These are phyloP conservation scores for Suaeda aralocaspica DNA, from an alignment of 148 eudicot species.

Conservation along the genomic window DNA sequence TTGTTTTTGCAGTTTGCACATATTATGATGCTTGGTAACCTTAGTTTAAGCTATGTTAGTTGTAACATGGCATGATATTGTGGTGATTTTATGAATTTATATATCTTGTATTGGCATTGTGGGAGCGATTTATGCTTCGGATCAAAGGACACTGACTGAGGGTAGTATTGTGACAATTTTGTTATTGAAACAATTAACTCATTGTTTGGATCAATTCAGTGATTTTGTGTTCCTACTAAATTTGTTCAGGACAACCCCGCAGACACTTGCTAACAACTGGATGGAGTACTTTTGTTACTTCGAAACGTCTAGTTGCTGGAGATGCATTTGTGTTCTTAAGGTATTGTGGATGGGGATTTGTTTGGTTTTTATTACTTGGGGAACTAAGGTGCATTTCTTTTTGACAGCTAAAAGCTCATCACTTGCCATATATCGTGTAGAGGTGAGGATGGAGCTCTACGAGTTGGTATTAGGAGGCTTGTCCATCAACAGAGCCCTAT, in stretches of 20 bases:
- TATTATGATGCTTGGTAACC: neutral
- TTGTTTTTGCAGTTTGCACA: neutral
- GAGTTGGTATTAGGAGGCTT: conserved; percentile 76
- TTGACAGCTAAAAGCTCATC: conserved; percentile 27
- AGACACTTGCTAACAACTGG: conserved; percentile 97
- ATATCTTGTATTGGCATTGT: no score
- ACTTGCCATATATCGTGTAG: conserved; percentile 38
- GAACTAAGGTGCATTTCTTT: conserved; percentile 25
- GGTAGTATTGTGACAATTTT: neutral
- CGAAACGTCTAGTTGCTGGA: conserved; percentile 82
- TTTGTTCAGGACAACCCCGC: conserved; percentile 78
- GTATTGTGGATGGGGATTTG: conserved; percentile 34
- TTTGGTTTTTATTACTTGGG: neutral
- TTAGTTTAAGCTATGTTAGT: neutral
- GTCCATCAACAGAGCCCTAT: conserved; percentile 62
- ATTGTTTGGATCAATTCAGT: neutral
- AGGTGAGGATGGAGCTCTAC: conserved; percentile 59
- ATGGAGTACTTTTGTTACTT: conserved; percentile 89
- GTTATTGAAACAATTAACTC: neutral
- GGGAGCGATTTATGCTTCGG: no score
- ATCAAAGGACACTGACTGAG: no score
- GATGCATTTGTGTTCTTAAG: conserved; percentile 89
- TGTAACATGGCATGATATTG: no score
- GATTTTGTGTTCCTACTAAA: conserved; percentile 3
- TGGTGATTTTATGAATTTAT: no score